A percentile compares a stretch with the other conserved stretches of the same genome.
Conservation (phyloP, 2,329 filamentous ascomycete genomes). For the Neobulgaria alba region DNA sequence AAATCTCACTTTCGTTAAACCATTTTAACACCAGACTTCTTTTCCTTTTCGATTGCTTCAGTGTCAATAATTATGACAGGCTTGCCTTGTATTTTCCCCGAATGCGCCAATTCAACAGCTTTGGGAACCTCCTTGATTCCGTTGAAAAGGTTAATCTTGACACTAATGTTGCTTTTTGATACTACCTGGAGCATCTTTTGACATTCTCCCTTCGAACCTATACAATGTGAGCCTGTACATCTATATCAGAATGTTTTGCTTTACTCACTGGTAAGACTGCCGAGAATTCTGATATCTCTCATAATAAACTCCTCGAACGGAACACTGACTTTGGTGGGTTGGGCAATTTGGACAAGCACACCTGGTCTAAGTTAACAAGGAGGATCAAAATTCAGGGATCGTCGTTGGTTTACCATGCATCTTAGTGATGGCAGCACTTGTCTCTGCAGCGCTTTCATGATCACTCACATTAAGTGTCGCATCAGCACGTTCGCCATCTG, state of each 20-base stretch:
- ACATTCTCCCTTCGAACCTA: conserved; percentile 35
- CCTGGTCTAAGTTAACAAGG: conserved; percentile 3
- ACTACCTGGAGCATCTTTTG: conserved; percentile 40
- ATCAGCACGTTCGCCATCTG: conserved; percentile 40
- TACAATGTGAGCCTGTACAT: neutral
- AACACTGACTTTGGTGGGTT: conserved; percentile 33
- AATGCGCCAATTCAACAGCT: conserved; percentile 40
- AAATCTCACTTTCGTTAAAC: conserved; percentile 5
- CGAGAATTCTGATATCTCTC: conserved; percentile 42
- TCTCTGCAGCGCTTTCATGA: conserved; percentile 38
- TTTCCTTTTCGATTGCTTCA: conserved; percentile 25
- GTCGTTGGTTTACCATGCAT: conserved; percentile 45
- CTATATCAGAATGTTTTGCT: neutral
- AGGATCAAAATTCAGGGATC: neutral
- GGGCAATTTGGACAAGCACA: conserved; percentile 45
- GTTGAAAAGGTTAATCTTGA: conserved; percentile 42
- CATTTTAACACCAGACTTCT: conserved; percentile 16
- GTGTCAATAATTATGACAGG: conserved; percentile 43
- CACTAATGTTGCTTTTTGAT: conserved; percentile 37
- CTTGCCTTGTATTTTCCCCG: conserved; percentile 47
- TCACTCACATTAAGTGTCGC: conserved; percentile 47
- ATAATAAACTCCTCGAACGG: conserved; percentile 42
- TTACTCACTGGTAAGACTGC: conserved; percentile 31
- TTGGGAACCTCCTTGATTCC: conserved; percentile 44
- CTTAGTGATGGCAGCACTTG: conserved; percentile 46